phyloP scores from a whole-genome alignment of 2,329 filamentous ascomycete species.

The Penicillium sp. region DNA sequence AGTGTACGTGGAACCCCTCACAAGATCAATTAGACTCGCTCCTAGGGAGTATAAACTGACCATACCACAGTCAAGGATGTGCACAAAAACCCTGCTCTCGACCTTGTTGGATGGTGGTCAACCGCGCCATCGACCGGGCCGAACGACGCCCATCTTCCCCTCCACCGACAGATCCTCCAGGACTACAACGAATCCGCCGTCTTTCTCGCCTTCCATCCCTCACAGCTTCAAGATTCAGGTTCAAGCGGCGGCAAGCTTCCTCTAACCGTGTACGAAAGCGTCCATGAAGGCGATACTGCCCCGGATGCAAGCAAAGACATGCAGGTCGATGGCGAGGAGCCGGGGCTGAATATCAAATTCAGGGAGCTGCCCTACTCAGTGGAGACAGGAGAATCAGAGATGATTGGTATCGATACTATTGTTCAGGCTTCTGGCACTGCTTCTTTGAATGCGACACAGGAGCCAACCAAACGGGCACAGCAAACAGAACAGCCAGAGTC shows the following conservation, averaged over 20 bases:
- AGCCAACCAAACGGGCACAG: constrained; percentile 10
- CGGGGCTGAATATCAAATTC: constrained; percentile 66
- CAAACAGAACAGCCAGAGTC: constrained; percentile 18
- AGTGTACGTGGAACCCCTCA: constrained; percentile 62
- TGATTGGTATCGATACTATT: constrained; percentile 95
- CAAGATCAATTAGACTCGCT: not conserved
- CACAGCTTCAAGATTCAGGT: constrained; percentile 50
- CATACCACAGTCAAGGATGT: constrained; percentile 72
- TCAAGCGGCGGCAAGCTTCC: constrained; percentile 76
- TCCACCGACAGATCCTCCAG: constrained; percentile 74
- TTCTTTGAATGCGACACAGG: constrained; percentile 51
- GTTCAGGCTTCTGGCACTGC: constrained; percentile 81
- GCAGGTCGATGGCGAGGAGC: constrained; percentile 67
- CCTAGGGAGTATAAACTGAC: constrained; percentile 3
- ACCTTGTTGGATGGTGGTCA: constrained; percentile 91
- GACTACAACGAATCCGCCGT: constrained; percentile 81
- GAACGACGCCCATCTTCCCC: constrained; percentile 61
- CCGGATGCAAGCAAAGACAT: constrained; percentile 61
- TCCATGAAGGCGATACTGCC: constrained; percentile 67
- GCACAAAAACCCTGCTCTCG: constrained; percentile 77
- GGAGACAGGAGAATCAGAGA: constrained; percentile 92
- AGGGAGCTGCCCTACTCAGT: constrained; percentile 80
- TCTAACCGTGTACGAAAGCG: constrained; percentile 85
- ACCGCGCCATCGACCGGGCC: constrained; percentile 72
- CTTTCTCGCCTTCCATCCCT: constrained; percentile 81